Conservation (phyloP, 2,329 filamentous ascomycete species). For the Mycosphaerella sp. region DNA sequence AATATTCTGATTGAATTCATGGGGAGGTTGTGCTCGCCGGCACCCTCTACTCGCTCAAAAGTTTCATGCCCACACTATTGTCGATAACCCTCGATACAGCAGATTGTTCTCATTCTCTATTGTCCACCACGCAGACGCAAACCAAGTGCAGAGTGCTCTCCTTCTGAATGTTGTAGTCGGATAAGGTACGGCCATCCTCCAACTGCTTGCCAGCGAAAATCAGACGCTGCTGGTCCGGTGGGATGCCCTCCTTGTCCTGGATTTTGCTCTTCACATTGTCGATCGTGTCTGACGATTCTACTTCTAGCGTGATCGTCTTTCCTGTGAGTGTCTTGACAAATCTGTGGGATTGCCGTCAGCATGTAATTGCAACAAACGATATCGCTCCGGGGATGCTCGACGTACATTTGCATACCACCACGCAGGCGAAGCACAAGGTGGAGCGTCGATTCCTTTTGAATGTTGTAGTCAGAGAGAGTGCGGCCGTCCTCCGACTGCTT, state of each 20-base stretch:
- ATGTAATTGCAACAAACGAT: too few species aligned
- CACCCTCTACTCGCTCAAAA: too few species aligned
- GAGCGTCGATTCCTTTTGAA: slow-evolving; percentile 65
- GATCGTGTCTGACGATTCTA: slow-evolving; percentile 74
- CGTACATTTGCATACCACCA: slow-evolving; percentile 34
- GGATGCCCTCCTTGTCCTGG: slow-evolving; percentile 91
- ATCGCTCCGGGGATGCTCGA: too few species aligned
- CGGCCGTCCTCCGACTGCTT: slow-evolving; percentile 96
- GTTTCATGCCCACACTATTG: too few species aligned
- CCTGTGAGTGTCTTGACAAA: too few species aligned
- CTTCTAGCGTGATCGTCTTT: slow-evolving; percentile 55
- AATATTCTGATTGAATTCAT: too few species aligned
- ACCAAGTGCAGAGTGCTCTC: slow-evolving; percentile 61
- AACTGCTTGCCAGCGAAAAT: slow-evolving; percentile 97
- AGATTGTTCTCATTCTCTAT: too few species aligned
- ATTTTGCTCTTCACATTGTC: slow-evolving; percentile 98
- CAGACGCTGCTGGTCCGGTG: slow-evolving; percentile 89
- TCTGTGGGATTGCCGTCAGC: too few species aligned
- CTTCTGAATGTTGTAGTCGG: slow-evolving; percentile 88
- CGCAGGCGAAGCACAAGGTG: slow-evolving; percentile 59
- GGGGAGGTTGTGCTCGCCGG: too few species aligned
- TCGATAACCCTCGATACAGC: too few species aligned
- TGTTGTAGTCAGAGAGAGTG: slow-evolving; percentile 88
- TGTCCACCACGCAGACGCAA: slow-evolving; percentile 51
- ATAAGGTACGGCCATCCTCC: slow-evolving; percentile 84